Conservation (phyloP, 2,329 filamentous ascomycete genomes). For the Fusarium nelsonii region DNA sequence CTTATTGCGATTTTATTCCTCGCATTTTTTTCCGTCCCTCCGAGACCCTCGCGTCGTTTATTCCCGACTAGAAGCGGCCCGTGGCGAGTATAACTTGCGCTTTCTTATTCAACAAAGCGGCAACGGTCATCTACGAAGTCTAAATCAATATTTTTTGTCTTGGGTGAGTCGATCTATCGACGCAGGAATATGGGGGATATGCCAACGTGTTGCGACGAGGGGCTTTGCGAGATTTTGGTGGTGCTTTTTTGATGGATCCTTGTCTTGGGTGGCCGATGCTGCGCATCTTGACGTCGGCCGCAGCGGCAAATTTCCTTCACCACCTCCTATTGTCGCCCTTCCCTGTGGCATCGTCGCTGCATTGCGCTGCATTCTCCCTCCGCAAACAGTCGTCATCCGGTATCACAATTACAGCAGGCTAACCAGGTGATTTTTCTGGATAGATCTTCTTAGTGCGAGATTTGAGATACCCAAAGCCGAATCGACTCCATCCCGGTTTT, state of each 20-base stretch:
- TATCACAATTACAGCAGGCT: constrained; percentile 30
- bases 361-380: constrained; percentile 28
- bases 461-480: constrained; percentile 25
- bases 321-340: constrained; percentile 29
- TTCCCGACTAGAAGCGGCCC: constrained; percentile 43
- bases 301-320: constrained; percentile 42
- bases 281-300: constrained; percentile 44
- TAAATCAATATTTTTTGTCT: constrained; percentile 26
- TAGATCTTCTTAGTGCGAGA: constrained; percentile 36
- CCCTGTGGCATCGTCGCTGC: constrained; percentile 22
- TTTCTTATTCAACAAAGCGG: constrained; percentile 37
- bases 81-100: constrained; percentile 43
- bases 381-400: constrained; percentile 27
- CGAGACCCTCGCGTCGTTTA: constrained; percentile 47
- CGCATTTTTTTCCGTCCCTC: constrained; percentile 44
- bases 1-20: constrained; percentile 39
- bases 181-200: constrained; percentile 31
- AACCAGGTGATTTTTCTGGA: constrained; percentile 19
- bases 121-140: constrained; percentile 35
- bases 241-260: constrained; percentile 43
- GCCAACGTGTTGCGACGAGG: constrained; percentile 46
- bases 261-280: constrained; percentile 44
- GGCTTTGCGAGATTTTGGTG: constrained; percentile 30
- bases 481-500: constrained; percentile 35
- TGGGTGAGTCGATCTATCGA: constrained; percentile 41